phyloP scores from a whole-genome alignment of 768 basidiomycete species.

The Macrocybe gigantea region DNA sequence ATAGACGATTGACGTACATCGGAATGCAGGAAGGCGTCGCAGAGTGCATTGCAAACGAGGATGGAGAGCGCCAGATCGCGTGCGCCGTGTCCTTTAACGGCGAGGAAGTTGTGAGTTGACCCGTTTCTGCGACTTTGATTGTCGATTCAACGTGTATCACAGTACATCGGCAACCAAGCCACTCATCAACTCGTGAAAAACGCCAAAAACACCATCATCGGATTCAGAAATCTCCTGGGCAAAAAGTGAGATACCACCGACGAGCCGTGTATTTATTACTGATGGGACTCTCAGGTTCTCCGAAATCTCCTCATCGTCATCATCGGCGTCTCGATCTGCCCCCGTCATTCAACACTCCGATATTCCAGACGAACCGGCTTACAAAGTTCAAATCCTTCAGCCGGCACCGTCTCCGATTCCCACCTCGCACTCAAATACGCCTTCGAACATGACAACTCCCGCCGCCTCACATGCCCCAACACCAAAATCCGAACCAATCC shows the following conservation, averaged over 20 bases:
- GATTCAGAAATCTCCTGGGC: conserved; percentile 89
- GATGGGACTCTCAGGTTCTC: conserved; percentile 50
- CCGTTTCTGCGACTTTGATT: conserved; percentile 1
- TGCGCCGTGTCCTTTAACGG: conserved; percentile 89
- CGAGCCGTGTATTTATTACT: background rate
- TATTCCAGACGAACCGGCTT: conserved; percentile 66
- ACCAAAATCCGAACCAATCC: conserved; percentile 67
- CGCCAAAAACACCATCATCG: conserved; percentile 87
- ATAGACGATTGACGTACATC: background rate
- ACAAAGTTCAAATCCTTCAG: conserved; percentile 76
- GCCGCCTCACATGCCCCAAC: conserved; percentile 64
- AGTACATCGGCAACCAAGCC: conserved; percentile 97
- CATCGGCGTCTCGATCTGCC: conserved; percentile 43
- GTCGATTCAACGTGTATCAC: conserved; percentile 11
- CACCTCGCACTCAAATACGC: conserved; percentile 39
- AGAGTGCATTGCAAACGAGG: conserved; percentile 96
- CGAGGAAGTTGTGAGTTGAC: conserved; percentile 73
- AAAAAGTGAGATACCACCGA: conserved; percentile 58
- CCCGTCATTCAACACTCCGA: conserved; percentile 75
- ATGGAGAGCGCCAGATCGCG: conserved; percentile 97
- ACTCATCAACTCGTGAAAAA: conserved; percentile 95
- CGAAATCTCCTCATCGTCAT: conserved; percentile 52
- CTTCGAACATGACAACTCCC: conserved; percentile 52
- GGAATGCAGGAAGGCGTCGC: conserved; percentile 72
- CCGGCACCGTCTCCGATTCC: conserved; percentile 59